phyloP scores from a whole-genome alignment of 768 basidiomycete genomes.

The Mycena capillaripes region DNA sequence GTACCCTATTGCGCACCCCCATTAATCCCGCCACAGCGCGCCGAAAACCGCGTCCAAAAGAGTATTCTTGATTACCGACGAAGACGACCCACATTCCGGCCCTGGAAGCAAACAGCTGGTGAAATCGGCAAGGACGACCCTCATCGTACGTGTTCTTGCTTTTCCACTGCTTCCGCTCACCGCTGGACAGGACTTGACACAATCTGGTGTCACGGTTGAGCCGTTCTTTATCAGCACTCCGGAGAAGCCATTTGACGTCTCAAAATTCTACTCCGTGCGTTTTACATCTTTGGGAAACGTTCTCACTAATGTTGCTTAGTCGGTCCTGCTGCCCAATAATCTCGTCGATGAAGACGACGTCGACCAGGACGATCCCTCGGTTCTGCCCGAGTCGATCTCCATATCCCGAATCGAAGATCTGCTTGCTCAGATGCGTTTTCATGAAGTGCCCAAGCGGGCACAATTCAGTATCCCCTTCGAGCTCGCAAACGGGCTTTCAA shows the following conservation, averaged over 20 bases:
- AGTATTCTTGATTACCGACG: constrained; percentile 93
- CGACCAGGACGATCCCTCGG: constrained; percentile 52
- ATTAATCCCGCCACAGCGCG: constrained; percentile 60
- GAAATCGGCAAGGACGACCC: constrained; percentile 79
- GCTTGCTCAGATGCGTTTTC: constrained; percentile 84
- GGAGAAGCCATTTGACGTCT: constrained; percentile 76
- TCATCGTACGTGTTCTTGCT: constrained; percentile 62
- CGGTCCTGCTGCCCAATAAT: constrained; percentile 69
- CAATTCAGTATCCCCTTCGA: constrained; percentile 87
- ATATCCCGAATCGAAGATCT: constrained; percentile 85
- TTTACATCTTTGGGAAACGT: neutral
- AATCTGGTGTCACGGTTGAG: constrained; percentile 84
- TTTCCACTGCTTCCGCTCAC: constrained; percentile 13
- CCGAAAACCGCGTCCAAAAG: constrained; percentile 93
- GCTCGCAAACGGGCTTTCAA: constrained; percentile 78
- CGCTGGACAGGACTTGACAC: constrained; percentile 78
- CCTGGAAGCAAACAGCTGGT: constrained; percentile 69
- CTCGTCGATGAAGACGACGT: constrained; percentile 68
- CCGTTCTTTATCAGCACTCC: constrained; percentile 90
- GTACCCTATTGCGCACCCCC: neutral
- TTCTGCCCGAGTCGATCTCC: constrained; percentile 79
- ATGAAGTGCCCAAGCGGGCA: constrained; percentile 87
- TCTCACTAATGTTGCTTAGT: constrained; percentile 54
- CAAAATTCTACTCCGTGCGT: constrained; percentile 85
- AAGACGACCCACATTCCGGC: constrained; percentile 81